Evolutionary conservation across 2,329 filamentous ascomycete genomes (phyloP).

Genomic region (Aureobasidium sp.): DNA sequence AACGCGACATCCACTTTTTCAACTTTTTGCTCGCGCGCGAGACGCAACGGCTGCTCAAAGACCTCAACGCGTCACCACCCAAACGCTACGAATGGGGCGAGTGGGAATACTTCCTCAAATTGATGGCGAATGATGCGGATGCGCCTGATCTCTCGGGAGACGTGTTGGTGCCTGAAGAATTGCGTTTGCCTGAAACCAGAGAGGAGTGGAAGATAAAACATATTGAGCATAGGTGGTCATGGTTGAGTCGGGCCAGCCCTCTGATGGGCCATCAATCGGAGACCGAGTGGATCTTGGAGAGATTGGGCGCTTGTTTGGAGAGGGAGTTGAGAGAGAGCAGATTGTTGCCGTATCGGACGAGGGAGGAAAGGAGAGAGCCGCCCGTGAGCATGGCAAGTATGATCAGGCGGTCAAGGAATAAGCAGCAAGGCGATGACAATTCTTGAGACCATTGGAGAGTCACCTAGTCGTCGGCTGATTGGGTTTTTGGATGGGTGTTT

Average conservation of each 20-base stretch:
- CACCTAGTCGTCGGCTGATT: not conserved
- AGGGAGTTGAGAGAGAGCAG: slow-evolving; percentile 36
- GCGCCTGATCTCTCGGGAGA: slow-evolving; percentile 24
- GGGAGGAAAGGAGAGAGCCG: slow-evolving; percentile 25
- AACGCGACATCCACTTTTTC: slow-evolving; percentile 47
- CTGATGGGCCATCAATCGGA: slow-evolving; percentile 63
- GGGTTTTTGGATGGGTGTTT: not conserved
- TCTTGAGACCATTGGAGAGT: not conserved
- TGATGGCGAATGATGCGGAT: slow-evolving; percentile 41
- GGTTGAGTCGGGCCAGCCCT: slow-evolving; percentile 63
- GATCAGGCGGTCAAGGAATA: not conserved
- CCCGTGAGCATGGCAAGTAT: slow-evolving; percentile 27
- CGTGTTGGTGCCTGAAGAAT: slow-evolving; percentile 17
- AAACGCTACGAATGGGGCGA: slow-evolving; percentile 32
- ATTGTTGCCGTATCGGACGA: slow-evolving; percentile 21
- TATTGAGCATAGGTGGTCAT: slow-evolving; percentile 52
- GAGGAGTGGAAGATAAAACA: slow-evolving; percentile 19
- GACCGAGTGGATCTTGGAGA: slow-evolving; percentile 65
- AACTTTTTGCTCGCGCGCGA: slow-evolving; percentile 43
- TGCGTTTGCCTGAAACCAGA: slow-evolving; percentile 19
- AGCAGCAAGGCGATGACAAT: not conserved
- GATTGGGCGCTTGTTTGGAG: slow-evolving; percentile 52
- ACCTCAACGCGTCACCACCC: slow-evolving; percentile 33
- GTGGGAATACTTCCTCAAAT: slow-evolving; percentile 44
- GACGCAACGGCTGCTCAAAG: slow-evolving; percentile 36